Evolutionary conservation across 331 rosid genomes (phyloP), one percentile per base, ranked within the genome.

Genomic region (Erythrophleum ivorense): DNA sequence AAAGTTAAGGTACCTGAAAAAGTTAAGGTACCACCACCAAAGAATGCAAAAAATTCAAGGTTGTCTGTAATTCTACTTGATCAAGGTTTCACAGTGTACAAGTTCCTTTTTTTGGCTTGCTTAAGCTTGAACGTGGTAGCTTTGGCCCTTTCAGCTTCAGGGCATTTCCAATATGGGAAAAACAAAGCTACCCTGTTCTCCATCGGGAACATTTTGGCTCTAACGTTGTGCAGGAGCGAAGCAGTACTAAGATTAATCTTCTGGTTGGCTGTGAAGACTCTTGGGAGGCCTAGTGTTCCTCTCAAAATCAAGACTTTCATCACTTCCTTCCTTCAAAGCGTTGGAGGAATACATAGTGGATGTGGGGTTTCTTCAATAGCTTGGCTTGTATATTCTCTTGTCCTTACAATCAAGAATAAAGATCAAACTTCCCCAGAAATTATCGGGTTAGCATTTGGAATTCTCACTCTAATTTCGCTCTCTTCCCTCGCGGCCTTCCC

Each of bases 321-420:
- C 6, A 85, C 88, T 16, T 78, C 86, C 9, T 52, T 85, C 45
- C 84, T 85, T 65, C 88, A 64, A 64, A 85, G 85, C 16, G 48
- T 88, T 2, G 88, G 91, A 8, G 86, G 91, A 41, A 78, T 92
- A 55, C 97, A 92, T 52, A 91, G 94, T 66, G 84, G 92, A 2
- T 91, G 91, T 71, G 94, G 91, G 2, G 81, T 91, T 77, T 90
- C 92, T 18, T 78, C 93, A 9, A 90, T 90, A 73, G 93, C 90
- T 2, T 92, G 97, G 97, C 91, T 92, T 3, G 74, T 83, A 3
- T 90, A 89, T 79, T 84, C 87, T 1, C 41, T 88, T 18, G 55
- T 83, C 7, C 87, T 77, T 8, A 83, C 85, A 81, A 78, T 88
- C 2, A 73, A 63, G 6, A 72, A 82, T 73, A 78, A 36, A 45